Evolutionary conservation across 768 basidiomycete genomes (phyloP), one percentile per base, ranked within the genome.

Genomic region (Tubosaeta sp.): DNA sequence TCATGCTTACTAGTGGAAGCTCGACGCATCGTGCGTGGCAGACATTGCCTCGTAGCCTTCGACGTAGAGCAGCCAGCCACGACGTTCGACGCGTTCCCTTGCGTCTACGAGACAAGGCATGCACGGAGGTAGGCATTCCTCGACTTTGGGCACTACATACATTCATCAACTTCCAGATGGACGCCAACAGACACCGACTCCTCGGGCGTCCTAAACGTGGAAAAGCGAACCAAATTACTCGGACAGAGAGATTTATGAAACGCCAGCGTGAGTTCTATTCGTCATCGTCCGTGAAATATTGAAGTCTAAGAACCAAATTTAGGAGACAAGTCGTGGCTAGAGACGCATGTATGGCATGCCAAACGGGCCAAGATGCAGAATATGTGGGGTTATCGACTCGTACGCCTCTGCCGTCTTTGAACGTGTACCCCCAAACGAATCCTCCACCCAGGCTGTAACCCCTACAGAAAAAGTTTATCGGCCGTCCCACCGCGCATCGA

Each of bases 281-380:
- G 70, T 48, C 11, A 4, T 9, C 3, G 8, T 31, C 32, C 12
- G 41, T 9, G 16, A 9, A 6, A 14, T 31, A 7, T 41, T 14
- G 10, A 26, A 29, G 17, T 46, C 16, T 43, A 16, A 39, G 48
- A 45, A 31, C 46, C 5, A 34, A 26, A 38, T 45, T 38, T 57
- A 97, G 95, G 76, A 29, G 79, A 89, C 57, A 97, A 97, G 67
- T 73, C 78, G 12, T 98, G 95, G 95, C 81, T 99, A 0, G 92
- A 95, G 65, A 95, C 94, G 6, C 97, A 99, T 66, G 71, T 98
- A 17, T 98, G 94, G 92, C 95, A 97, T 61, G 90, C 94, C 1
- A 98, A 97, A 70, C 82, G 97, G 6, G 95, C 95, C 85, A 83
- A 86, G 55, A 97, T 98, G 95, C 79, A 85, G 59, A 85, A 84